A percentile compares a stretch with the other conserved stretches of the same genome.
These are phyloP conservation scores for Oryza officinalis DNA, from an alignment of 176 grass and related monocot genomes.

Conservation along the genomic window DNA sequence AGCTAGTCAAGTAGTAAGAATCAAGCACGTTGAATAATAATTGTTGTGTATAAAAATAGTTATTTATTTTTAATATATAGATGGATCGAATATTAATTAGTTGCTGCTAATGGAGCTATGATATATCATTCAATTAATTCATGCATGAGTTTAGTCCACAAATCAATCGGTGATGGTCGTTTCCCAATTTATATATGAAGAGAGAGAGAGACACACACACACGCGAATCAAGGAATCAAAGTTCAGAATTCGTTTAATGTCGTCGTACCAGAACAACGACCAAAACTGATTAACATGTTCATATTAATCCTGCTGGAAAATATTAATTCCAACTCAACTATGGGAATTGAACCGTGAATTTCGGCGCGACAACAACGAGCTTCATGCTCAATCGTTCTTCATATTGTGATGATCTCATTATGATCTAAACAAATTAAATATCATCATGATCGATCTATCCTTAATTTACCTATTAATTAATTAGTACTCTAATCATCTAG, in stretches of 20 bases:
- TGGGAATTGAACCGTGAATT: no score
- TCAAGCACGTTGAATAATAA: not conserved
- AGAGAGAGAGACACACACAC: no score
- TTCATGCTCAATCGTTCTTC: no score
- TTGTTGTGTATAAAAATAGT: no score
- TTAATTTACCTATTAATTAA: no score
- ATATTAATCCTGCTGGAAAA: not conserved
- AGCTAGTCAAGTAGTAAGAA: not conserved
- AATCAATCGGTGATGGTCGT: not conserved
- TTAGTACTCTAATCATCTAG: no score
- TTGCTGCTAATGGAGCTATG: not conserved
- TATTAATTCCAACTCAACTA: not conserved
- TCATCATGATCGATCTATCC: no score
- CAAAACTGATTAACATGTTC: not conserved
- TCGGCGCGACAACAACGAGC: no score
- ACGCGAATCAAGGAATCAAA: not conserved
- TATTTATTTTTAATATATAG: not conserved
- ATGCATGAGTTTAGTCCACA: not conserved
- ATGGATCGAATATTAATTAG: not conserved
- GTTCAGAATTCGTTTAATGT: not conserved
- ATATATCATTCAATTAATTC: not conserved
- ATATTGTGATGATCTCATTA: no score
- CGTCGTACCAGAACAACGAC: no score
- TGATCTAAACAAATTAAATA: no score
- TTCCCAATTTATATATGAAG: not conserved